Evolutionary conservation across 2,329 filamentous ascomycete genomes (phyloP).

Genomic region (Diaporthe helianthi): DNA sequence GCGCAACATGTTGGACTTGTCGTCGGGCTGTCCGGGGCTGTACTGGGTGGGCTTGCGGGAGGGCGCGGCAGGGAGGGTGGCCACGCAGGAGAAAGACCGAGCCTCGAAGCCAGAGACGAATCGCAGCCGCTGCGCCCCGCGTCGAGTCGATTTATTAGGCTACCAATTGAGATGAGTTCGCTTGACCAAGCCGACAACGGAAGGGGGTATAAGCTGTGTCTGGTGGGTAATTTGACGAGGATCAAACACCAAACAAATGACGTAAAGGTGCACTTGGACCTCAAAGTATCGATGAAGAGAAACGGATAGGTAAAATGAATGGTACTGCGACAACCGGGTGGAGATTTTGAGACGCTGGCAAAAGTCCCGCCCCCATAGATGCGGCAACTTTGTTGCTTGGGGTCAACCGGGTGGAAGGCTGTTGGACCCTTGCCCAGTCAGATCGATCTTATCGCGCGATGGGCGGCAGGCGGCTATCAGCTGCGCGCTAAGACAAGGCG

Average conservation of each 20-base stretch:
- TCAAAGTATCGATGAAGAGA: background rate
- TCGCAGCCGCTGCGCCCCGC: constrained; percentile 1
- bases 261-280: background rate
- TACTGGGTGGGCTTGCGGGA: background rate
- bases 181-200: background rate
- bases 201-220: background rate
- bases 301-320: background rate
- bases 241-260: background rate
- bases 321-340: background rate
- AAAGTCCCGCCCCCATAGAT: background rate
- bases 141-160: background rate
- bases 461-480: background rate
- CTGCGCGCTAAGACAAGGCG: background rate
- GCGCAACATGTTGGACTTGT: constrained; percentile 20
- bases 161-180: background rate
- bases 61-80: constrained; percentile 15
- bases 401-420: background rate
- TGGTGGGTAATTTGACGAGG: background rate
- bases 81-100: background rate
- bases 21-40: background rate
- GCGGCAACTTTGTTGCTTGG: background rate
- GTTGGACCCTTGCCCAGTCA: background rate
- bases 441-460: constrained; percentile 10
- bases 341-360: constrained; percentile 20
- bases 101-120: background rate